These are phyloP conservation scores for Diplocarpon rosae DNA, from an alignment of 2,329 filamentous ascomycete species.

Conservation along the genomic window DNA sequence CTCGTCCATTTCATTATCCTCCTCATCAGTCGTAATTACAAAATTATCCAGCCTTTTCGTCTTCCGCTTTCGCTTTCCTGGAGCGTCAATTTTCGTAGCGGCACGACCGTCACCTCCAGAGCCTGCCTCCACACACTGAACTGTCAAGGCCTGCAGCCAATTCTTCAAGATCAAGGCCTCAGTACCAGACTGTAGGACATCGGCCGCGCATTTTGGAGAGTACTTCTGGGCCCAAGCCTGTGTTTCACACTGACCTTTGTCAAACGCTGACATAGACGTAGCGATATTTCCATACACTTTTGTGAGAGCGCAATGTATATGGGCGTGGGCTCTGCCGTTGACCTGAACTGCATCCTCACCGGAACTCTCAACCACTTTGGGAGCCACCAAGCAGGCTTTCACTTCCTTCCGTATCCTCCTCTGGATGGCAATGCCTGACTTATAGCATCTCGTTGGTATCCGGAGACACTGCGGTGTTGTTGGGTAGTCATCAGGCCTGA, in stretches of 20 bases:
- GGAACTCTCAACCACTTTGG: slow-evolving; percentile 12
- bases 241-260: slow-evolving; percentile 64
- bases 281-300: slow-evolving; percentile 50
- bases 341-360: slow-evolving; percentile 30
- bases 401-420: slow-evolving; percentile 37
- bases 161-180: slow-evolving; percentile 63
- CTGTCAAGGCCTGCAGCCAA: slow-evolving; percentile 69
- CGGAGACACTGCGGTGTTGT: slow-evolving; percentile 40
- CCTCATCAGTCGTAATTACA: slow-evolving; percentile 67
- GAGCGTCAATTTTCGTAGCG: slow-evolving; percentile 20
- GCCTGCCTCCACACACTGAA: slow-evolving; percentile 64
- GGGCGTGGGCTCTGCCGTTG: background rate
- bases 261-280: slow-evolving; percentile 63
- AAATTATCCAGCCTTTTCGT: slow-evolving; percentile 67
- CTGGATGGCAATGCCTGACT: slow-evolving; percentile 45
- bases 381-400: slow-evolving; percentile 13
- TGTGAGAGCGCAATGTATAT: slow-evolving; percentile 45
- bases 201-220: slow-evolving; percentile 53
- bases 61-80: slow-evolving; percentile 53
- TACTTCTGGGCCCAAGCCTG: slow-evolving; percentile 77
- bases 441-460: slow-evolving; percentile 44
- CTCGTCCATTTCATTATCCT: slow-evolving; percentile 58
- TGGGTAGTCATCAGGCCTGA: slow-evolving; percentile 27
- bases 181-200: slow-evolving; percentile 64
- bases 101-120: slow-evolving; percentile 18